A percentile compares a stretch with the other conserved stretches of the same genome.
These are phyloP conservation scores for Akanthomyces lecanii DNA, from an alignment of 2,329 filamentous ascomycete genomes.

Conservation along the genomic window DNA sequence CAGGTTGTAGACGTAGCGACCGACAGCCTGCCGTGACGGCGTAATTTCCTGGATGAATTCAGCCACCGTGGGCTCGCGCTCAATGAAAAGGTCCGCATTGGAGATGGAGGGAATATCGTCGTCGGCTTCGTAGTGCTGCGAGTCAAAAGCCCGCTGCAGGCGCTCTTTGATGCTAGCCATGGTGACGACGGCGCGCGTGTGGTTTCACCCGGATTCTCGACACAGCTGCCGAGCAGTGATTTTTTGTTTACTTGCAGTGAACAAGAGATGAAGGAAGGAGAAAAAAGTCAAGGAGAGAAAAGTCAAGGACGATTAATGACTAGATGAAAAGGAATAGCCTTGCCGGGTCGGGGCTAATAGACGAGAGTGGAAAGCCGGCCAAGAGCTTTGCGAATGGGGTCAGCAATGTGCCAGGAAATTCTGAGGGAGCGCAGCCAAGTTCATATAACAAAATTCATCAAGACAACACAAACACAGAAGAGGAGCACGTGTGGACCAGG, in stretches of 20 bases:
- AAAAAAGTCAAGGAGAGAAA: background rate
- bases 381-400: background rate
- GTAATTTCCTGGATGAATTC: constrained; percentile 38
- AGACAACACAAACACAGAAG: background rate
- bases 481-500: constrained; percentile 15
- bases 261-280: background rate
- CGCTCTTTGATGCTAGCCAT: constrained; percentile 24
- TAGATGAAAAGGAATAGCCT: background rate
- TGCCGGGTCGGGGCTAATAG: background rate
- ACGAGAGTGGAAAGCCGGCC: constrained; percentile 1
- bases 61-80: constrained; percentile 39
- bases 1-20: constrained; percentile 36
- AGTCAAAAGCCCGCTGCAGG: constrained; percentile 17
- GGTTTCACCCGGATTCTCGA: background rate
- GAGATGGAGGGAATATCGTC: constrained; percentile 33
- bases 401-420: background rate
- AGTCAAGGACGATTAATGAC: background rate
- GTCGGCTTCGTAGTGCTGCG: constrained; percentile 28
- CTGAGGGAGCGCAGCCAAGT: background rate
- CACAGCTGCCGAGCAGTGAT: background rate
- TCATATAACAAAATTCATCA: constrained; percentile 5
- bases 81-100: constrained; percentile 36
- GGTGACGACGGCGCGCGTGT: background rate
- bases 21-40: constrained; percentile 29
- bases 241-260: background rate